These are phyloP conservation scores for Verbascum thapsus DNA, from an alignment of 257 asterid species.

Conservation along the genomic window DNA sequence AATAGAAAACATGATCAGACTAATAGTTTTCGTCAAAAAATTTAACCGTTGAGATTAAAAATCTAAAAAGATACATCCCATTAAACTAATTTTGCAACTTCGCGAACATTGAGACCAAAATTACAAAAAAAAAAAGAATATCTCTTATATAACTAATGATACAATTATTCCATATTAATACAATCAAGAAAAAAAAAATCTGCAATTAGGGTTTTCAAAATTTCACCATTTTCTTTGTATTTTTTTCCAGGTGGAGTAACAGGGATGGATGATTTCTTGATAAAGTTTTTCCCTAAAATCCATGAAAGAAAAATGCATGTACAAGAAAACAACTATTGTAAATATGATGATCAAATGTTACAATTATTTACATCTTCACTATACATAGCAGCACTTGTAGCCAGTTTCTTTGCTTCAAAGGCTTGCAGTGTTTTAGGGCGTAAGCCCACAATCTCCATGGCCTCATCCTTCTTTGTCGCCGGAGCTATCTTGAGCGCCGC, in stretches of 20 bases:
- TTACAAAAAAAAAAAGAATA: too few relatives aligned
- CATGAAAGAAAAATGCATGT: conserved; percentile 48
- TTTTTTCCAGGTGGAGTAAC: conserved; percentile 68
- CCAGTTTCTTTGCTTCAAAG: conserved; percentile 82
- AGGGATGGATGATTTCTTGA: conserved; percentile 81
- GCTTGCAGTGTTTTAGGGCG: conserved; percentile 59
- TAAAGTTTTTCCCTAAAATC: conserved; percentile 58
- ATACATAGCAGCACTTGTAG: conserved; percentile 65
- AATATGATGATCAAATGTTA: conserved; percentile 70
- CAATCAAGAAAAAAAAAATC: too few relatives aligned
- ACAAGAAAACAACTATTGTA: conserved; percentile 68
- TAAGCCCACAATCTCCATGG: conserved; percentile 59
- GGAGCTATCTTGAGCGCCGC: conserved; percentile 56
- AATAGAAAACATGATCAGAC: too few relatives aligned
- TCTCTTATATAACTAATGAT: too few relatives aligned
- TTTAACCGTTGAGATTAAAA: too few relatives aligned
- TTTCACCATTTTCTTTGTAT: not conserved
- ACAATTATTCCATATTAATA: too few relatives aligned
- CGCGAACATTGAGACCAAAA: too few relatives aligned
- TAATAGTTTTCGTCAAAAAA: too few relatives aligned
- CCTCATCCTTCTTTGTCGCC: conserved; percentile 49
- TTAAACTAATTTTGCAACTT: too few relatives aligned
- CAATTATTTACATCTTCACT: conserved; percentile 86
- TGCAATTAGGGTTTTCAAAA: too few relatives aligned
- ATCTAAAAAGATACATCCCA: too few relatives aligned